Evolutionary conservation across 345 rosid species (phyloP), one percentile per base, ranked within the genome.

Genomic region (Aquilaria yunnanensis): DNA sequence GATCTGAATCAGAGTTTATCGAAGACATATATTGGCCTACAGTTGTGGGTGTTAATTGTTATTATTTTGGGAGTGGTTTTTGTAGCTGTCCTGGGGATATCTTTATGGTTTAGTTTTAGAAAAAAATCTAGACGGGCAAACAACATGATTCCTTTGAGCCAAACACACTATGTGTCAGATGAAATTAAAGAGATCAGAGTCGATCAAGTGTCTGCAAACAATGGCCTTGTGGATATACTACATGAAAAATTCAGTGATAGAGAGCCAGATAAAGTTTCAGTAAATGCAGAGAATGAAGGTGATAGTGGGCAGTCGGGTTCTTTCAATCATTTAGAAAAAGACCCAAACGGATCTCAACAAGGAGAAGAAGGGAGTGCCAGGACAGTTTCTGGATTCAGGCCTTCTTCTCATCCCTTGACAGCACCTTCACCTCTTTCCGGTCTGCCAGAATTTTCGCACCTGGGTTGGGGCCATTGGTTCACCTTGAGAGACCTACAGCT

Each of bases 401-500:
- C 83, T 53, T 81, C 87, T 34, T 72, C 77, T 12, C 81, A 81
- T 80, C 81, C 88, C 56, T 31, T 81, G 63, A 78, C 90, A 56
- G 72, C 87, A 9, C 81, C 87, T 62, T 90, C 96, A 2, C 97
- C 97, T 62, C 80, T 88, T 70, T 75, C 85, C 33, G 97, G 92
- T 55, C 78, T 90, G 64, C 94, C 94, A 14, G 97, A 93, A 61
- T 85, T 81, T 72, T 90, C 98, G 16, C 94, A 82, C 47, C 79
- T 88, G 46, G 98, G 97, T 54, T 93, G 98, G 98, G 98, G 98
- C 50, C 98, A 90, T 57, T 93, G 98, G 98, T 93, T 93, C 78
- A 93, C 97, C 53, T 78, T 93, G 59, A 80, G 98, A 71, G 98
- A 93, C 68, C 86, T 93, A 53, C 90, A 90, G 34, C 70, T 79